A percentile compares a stretch with the other conserved stretches of the same genome.
Conservation (phyloP, 495 filamentous ascomycete genomes). For the Podospora appendiculata region DNA sequence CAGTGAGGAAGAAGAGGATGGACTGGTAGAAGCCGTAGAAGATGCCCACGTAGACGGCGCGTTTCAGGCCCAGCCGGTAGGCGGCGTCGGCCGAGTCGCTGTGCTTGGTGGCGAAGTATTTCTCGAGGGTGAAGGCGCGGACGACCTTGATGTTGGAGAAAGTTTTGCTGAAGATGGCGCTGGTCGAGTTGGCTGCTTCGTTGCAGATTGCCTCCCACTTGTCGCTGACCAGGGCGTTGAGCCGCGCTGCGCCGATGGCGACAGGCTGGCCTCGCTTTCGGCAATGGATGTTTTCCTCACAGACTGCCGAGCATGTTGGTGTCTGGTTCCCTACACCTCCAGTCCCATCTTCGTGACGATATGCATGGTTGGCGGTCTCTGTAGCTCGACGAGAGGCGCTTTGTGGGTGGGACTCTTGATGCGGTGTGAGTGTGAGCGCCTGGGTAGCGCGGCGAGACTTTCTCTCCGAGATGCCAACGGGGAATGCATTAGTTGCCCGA, state of each 20-base stretch:
- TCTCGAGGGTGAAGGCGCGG: conserved; percentile 67
- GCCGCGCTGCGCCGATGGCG: conserved; percentile 55
- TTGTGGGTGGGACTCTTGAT: background rate
- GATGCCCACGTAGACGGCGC: conserved; percentile 56
- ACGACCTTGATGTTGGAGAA: conserved; percentile 80
- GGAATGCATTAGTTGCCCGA: too few relatives aligned
- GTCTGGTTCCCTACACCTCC: conserved; percentile 13
- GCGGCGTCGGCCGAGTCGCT: conserved; percentile 37
- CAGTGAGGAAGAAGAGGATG: conserved; percentile 61
- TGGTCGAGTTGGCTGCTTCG: conserved; percentile 45
- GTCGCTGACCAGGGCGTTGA: conserved; percentile 52
- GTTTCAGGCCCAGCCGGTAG: conserved; percentile 47
- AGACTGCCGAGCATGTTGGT: conserved; percentile 1
- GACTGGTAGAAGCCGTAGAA: conserved; percentile 73
- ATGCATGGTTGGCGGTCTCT: conserved; percentile 7
- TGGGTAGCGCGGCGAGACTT: too few relatives aligned
- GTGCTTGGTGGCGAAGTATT: conserved; percentile 65
- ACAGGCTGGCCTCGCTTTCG: conserved; percentile 21
- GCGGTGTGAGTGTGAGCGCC: background rate
- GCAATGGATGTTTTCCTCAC: background rate
- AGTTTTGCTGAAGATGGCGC: conserved; percentile 64
- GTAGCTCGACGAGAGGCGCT: background rate
- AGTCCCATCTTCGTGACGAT: conserved; percentile 11
- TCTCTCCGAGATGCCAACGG: too few relatives aligned
- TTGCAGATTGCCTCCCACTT: conserved; percentile 67